Evolutionary conservation across 1,139 yeast genomes (phyloP).

Genomic region (Geotrichum candidum): DNA sequence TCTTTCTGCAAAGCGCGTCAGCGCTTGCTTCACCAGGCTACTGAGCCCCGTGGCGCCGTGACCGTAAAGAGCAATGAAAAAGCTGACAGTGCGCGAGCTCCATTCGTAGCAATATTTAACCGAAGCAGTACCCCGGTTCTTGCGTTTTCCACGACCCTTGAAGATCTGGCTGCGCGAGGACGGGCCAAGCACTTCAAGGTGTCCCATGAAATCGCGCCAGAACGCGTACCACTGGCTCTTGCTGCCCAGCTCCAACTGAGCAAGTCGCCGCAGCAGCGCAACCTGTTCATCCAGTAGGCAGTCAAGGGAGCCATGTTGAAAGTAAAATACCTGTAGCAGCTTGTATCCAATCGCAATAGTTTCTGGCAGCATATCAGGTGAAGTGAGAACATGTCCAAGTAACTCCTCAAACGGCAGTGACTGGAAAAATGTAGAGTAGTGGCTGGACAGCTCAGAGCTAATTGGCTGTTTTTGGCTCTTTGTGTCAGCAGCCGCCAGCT

Average conservation of each 20-base stretch:
- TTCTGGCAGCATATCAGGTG: not conserved
- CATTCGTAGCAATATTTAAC: not conserved
- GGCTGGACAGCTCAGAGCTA: not conserved
- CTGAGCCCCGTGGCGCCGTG: not conserved
- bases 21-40: not conserved
- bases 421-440: not conserved
- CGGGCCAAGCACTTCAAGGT: not conserved
- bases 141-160: not conserved
- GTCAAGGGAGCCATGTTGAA: not conserved
- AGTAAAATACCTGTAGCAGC: not conserved
- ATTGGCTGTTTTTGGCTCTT: not conserved
- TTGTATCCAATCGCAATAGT: not conserved
- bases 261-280: not conserved
- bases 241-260: not conserved
- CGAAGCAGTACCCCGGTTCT: not conserved
- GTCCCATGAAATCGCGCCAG: not conserved
- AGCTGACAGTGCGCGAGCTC: not conserved
- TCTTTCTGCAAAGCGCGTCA: not conserved
- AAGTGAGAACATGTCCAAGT: not conserved
- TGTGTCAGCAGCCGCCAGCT: not conserved
- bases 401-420: not conserved
- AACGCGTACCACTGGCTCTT: not conserved
- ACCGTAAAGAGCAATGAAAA: not conserved
- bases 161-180: not conserved
- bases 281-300: not conserved